A percentile compares a stretch with the other conserved stretches of the same genome.
phyloP scores from a whole-genome alignment of 2,329 filamentous ascomycete genomes.

The Ophiostoma perfectum region DNA sequence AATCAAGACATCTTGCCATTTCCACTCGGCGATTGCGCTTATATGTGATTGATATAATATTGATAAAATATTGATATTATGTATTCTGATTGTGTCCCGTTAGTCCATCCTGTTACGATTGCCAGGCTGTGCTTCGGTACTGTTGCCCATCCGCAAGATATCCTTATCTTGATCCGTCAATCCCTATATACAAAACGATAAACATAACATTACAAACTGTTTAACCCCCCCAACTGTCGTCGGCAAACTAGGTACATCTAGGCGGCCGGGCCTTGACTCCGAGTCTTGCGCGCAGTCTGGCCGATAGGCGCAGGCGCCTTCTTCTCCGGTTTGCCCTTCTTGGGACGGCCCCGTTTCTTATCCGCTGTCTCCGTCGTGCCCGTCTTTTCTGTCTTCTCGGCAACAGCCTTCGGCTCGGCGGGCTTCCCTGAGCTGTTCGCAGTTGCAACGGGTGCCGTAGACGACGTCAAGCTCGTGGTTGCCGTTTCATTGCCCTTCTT shows the following conservation, averaged over 20 bases:
- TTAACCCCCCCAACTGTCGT: background rate
- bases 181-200: constrained; percentile 2
- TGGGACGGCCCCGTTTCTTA: constrained; percentile 17
- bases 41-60: too few relatives aligned
- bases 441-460: constrained; percentile 7
- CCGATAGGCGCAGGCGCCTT: constrained; percentile 32
- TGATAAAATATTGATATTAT: background rate
- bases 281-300: constrained; percentile 37
- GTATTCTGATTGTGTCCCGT: background rate
- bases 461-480: background rate
- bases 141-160: constrained; percentile 2
- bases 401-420: background rate
- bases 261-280: constrained; percentile 35
- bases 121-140: background rate
- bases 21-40: too few relatives aligned
- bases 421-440: background rate
- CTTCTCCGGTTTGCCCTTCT: constrained; percentile 30
- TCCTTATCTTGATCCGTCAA: background rate
- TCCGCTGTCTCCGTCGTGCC: too few relatives aligned
- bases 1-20: background rate
- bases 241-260: background rate
- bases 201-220: background rate
- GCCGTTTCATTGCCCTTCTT: background rate
- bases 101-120: background rate
- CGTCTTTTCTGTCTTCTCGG: background rate